These are phyloP conservation scores for Cordyceps pruinosa DNA, from an alignment of 2,329 filamentous ascomycete genomes.

Conservation along the genomic window DNA sequence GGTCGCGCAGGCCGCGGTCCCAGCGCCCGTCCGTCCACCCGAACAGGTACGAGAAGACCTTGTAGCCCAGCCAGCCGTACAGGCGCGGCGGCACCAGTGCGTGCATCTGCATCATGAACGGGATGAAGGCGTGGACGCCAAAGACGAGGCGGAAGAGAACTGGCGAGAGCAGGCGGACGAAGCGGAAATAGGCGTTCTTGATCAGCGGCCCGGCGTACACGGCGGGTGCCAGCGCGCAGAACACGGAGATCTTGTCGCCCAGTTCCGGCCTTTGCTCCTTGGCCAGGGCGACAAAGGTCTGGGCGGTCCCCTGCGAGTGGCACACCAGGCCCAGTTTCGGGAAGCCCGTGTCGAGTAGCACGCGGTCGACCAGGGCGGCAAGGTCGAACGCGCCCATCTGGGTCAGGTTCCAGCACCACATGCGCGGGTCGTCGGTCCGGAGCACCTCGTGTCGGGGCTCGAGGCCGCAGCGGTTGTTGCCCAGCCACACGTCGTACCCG, in stretches of 20 bases:
- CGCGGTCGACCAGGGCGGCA: constrained; percentile 69
- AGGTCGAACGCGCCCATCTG: constrained; percentile 91
- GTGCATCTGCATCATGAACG: constrained; percentile 86
- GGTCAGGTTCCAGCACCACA: constrained; percentile 96
- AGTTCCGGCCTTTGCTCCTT: constrained; percentile 85
- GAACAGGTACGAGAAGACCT: constrained; percentile 84
- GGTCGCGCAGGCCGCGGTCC: constrained; percentile 70
- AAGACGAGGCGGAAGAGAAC: constrained; percentile 73
- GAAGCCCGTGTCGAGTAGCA: constrained; percentile 77
- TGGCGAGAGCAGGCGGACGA: constrained; percentile 76
- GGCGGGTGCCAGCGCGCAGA: constrained; percentile 85
- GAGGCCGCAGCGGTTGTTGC: constrained; percentile 88
- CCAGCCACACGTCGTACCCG: constrained; percentile 92
- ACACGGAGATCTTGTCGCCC: constrained; percentile 75
- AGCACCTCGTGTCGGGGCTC: constrained; percentile 68
- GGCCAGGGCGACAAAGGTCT: constrained; percentile 79
- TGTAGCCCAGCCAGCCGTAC: constrained; percentile 80
- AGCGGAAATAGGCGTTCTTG: constrained; percentile 82
- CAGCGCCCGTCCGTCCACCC: constrained; percentile 79
- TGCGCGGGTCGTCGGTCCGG: constrained; percentile 68
- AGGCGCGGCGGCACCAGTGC: constrained; percentile 53
- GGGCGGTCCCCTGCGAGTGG: constrained; percentile 86
- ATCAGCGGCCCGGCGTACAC: constrained; percentile 85
- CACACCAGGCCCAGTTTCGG: constrained; percentile 74
- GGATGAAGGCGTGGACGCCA: constrained; percentile 89